phyloP scores from a whole-genome alignment of 257 asterid genomes.

The Verbena officinalis region DNA sequence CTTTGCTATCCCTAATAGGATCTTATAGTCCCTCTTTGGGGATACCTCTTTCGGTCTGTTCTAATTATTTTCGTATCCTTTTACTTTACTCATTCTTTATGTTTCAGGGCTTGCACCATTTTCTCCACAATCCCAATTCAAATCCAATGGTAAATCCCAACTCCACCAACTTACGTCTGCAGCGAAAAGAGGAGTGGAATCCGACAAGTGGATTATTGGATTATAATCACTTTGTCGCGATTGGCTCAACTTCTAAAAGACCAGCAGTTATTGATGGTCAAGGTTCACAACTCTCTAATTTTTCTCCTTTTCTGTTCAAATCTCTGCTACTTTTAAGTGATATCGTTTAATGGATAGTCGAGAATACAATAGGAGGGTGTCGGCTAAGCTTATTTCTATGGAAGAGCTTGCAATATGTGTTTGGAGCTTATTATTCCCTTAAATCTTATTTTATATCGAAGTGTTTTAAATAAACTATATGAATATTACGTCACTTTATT shows the following conservation, averaged over 20 bases:
- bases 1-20: too few species aligned
- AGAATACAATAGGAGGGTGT: neutral
- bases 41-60: too few species aligned
- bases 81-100: neutral
- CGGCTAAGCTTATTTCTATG: neutral
- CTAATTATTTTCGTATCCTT: neutral
- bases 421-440: too few species aligned
- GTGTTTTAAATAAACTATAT: too few species aligned
- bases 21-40: too few species aligned
- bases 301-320: slow-evolving; percentile 19
- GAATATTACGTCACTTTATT: too few species aligned
- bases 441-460: too few species aligned
- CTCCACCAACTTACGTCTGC: slow-evolving; percentile 27
- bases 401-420: too few species aligned
- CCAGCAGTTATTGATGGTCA: slow-evolving; percentile 36
- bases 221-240: slow-evolving; percentile 27
- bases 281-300: slow-evolving; percentile 38
- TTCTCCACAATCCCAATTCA: slow-evolving; percentile 33
- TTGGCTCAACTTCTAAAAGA: slow-evolving; percentile 28
- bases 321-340: neutral
- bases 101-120: slow-evolving; percentile 45
- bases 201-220: slow-evolving; percentile 32
- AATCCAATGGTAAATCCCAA: slow-evolving; percentile 33
- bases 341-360: neutral
- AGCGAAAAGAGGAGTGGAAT: slow-evolving; percentile 42